Evolutionary conservation across 768 basidiomycete genomes (phyloP).

Genomic region (Tricholoma terreum): DNA sequence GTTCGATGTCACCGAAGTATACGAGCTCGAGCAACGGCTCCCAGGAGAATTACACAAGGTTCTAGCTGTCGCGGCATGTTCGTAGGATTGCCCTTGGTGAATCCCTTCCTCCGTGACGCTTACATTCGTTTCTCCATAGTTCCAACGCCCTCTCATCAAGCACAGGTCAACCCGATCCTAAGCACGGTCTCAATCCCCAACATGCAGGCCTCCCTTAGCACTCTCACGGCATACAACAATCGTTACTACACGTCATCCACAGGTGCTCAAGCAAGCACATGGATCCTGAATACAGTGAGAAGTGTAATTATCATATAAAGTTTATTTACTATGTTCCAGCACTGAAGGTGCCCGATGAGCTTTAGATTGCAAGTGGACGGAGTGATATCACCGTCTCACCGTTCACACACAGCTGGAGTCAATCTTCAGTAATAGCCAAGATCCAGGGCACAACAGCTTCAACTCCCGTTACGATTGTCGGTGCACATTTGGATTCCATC

Average conservation of each 20-base stretch:
- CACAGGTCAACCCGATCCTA: slow-evolving; percentile 20
- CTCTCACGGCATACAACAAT: slow-evolving; percentile 32
- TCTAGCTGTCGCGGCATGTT: slow-evolving; percentile 28
- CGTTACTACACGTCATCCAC: slow-evolving; percentile 30
- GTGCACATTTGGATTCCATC: slow-evolving; percentile 42
- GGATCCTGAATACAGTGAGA: slow-evolving; percentile 28
- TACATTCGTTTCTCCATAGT: slow-evolving; percentile 11
- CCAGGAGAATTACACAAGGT: slow-evolving; percentile 11
- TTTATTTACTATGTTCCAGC: not conserved
- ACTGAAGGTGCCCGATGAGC: not conserved
- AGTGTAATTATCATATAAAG: slow-evolving; percentile 13
- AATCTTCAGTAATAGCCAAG: slow-evolving; percentile 35
- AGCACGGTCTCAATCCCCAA: slow-evolving; percentile 19
- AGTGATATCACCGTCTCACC: slow-evolving; percentile 27
- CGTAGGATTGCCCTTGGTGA: slow-evolving; percentile 7
- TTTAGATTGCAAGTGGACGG: slow-evolving; percentile 16
- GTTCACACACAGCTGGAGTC: slow-evolving; percentile 32
- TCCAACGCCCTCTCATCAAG: slow-evolving; percentile 24
- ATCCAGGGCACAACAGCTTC: slow-evolving; percentile 30
- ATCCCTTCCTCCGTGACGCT: not conserved
- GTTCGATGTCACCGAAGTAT: slow-evolving; percentile 43
- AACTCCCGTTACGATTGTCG: slow-evolving; percentile 35
- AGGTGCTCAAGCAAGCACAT: slow-evolving; percentile 31
- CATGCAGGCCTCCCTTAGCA: slow-evolving; percentile 28
- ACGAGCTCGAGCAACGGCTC: slow-evolving; percentile 29